Conservation (phyloP, 1,284 basidiomycete species). For the Apiotrichum domesticum region DNA sequence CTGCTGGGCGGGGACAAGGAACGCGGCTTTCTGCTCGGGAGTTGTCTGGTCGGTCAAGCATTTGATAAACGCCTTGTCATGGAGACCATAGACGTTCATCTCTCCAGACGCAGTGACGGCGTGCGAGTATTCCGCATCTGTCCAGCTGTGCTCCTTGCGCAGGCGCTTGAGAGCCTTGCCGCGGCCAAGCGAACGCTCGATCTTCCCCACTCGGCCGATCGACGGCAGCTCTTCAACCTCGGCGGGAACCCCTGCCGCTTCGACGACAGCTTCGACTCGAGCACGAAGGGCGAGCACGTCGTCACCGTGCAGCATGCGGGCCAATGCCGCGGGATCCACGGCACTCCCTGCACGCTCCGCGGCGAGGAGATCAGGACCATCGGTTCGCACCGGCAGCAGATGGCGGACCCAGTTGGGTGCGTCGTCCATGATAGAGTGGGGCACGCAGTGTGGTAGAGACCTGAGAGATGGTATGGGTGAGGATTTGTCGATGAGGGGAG, state of each 20-base stretch:
- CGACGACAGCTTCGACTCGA: constrained; percentile 4
- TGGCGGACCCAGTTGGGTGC: constrained; percentile 8
- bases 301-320: constrained; percentile 7
- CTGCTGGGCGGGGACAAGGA: constrained; percentile 9
- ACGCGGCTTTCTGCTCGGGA: constrained; percentile 7
- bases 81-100: constrained; percentile 7
- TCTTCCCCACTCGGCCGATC: not conserved
- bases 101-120: constrained; percentile 5
- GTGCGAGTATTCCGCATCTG: constrained; percentile 2
- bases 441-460: no score
- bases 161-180: constrained; percentile 11
- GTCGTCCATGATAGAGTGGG: not conserved
- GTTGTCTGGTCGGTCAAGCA: constrained; percentile 10
- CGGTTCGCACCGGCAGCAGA: constrained; percentile 7
- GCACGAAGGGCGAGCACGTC: constrained; percentile 7
- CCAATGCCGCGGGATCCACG: constrained; percentile 6
- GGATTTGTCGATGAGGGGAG: no score
- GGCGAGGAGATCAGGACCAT: constrained; percentile 4
- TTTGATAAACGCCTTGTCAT: constrained; percentile 13
- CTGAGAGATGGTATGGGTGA: no score
- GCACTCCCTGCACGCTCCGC: constrained; percentile 7
- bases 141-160: constrained; percentile 6
- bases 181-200: constrained; percentile 7
- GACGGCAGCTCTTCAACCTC: constrained; percentile 6
- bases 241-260: not conserved